Percentiles rank a stretch among this genome's conserved stretches.
Conservation (phyloP, 2,329 filamentous ascomycete species). For the Esteya vermicola region DNA sequence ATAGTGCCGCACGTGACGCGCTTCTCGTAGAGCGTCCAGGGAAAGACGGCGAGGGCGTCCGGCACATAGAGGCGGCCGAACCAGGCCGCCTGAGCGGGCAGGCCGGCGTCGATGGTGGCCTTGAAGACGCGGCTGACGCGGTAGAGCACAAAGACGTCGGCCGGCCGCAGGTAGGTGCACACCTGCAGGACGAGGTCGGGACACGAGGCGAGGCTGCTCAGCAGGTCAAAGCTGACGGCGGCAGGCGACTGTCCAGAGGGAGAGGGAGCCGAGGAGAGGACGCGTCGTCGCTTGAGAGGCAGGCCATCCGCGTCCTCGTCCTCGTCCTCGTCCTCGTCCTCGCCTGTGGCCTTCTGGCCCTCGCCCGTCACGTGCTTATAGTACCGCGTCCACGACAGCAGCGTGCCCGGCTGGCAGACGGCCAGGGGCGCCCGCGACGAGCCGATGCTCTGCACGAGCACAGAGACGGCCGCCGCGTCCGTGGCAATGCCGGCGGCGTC, state of each 20-base stretch:
- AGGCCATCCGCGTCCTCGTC: too few species aligned
- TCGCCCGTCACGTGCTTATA: constrained; percentile 1
- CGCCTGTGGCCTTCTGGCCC: too few species aligned
- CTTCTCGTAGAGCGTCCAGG: constrained; percentile 41
- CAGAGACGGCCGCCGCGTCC: neutral
- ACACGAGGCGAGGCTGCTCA: constrained; percentile 27
- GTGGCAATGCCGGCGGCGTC: neutral
- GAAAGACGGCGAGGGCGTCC: constrained; percentile 41
- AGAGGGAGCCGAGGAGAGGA: neutral
- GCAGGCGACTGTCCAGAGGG: neutral
- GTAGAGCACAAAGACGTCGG: constrained; percentile 50
- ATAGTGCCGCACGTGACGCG: neutral
- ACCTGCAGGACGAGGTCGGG: constrained; percentile 41
- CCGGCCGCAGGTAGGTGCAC: constrained; percentile 35
- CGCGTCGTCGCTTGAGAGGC: neutral
- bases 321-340: neutral
- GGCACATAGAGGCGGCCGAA: constrained; percentile 41
- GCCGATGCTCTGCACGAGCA: constrained; percentile 6
- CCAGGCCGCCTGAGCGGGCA: constrained; percentile 41
- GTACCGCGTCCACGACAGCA: constrained; percentile 11
- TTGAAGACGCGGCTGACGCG: constrained; percentile 50
- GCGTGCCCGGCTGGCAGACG: neutral
- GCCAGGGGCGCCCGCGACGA: neutral
- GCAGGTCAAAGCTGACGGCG: constrained; percentile 21
- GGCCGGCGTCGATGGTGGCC: constrained; percentile 40